phyloP scores from a whole-genome alignment of 2,329 filamentous ascomycete species.

The Pleomassaria siparia region DNA sequence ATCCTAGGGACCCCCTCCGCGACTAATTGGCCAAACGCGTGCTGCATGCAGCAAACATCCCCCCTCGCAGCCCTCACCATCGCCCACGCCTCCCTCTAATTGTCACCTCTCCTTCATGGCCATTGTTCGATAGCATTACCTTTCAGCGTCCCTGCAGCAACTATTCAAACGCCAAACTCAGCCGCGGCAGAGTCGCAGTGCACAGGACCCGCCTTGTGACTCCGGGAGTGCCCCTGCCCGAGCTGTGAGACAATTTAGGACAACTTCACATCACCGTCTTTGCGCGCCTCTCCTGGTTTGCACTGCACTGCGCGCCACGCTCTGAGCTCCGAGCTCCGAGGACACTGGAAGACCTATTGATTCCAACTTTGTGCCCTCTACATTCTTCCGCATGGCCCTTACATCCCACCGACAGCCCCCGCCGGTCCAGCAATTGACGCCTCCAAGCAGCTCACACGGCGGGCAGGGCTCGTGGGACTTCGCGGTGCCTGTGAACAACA shows the following conservation, averaged over 20 bases:
- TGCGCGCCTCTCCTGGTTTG: background rate
- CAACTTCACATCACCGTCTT: background rate
- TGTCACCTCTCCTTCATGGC: constrained; percentile 9
- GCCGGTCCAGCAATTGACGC: constrained; percentile 39
- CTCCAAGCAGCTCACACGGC: constrained; percentile 45
- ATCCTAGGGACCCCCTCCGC: constrained; percentile 11
- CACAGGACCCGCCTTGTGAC: constrained; percentile 2
- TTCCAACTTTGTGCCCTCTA: constrained; percentile 2
- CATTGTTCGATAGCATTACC: constrained; percentile 3
- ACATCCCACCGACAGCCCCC: constrained; percentile 33
- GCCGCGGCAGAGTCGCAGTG: background rate
- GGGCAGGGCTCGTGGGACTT: constrained; percentile 41
- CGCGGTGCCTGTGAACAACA: constrained; percentile 40
- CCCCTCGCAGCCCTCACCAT: constrained; percentile 19
- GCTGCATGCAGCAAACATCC: constrained; percentile 19
- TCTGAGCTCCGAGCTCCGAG: background rate
- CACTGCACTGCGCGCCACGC: background rate
- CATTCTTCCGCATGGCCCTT: constrained; percentile 34
- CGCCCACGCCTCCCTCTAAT: constrained; percentile 8
- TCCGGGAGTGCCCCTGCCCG: constrained; percentile 4
- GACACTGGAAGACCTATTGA: background rate
- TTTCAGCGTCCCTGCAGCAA: background rate
- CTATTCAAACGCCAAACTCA: background rate
- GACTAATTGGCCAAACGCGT: constrained; percentile 23
- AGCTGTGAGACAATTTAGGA: constrained; percentile 3